A percentile compares a stretch with the other conserved stretches of the same genome.
Evolutionary conservation across 768 basidiomycete species (phyloP).

Genomic region (Auriscalpium vulgare): DNA sequence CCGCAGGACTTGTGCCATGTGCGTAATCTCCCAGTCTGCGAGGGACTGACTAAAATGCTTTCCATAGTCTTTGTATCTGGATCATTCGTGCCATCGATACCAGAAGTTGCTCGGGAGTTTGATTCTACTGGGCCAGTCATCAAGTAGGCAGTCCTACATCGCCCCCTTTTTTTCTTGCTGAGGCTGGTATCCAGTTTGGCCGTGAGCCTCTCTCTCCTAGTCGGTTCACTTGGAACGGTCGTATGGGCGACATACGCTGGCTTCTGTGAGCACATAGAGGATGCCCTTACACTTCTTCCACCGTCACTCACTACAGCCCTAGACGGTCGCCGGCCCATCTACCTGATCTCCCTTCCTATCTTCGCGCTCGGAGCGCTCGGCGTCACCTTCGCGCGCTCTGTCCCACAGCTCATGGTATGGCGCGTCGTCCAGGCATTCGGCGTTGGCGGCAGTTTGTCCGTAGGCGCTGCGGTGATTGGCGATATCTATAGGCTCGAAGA

Average conservation of each 20-base stretch:
- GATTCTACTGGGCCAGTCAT: constrained; percentile 47
- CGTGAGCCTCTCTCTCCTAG: constrained; percentile 5
- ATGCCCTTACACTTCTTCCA: background rate
- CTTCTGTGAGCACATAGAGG: background rate
- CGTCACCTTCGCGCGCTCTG: constrained; percentile 37
- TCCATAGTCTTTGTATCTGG: constrained; percentile 56
- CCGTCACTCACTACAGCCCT: too few species aligned
- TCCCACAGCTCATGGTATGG: constrained; percentile 46
- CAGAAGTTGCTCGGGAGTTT: constrained; percentile 62
- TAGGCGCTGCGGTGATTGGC: constrained; percentile 52
- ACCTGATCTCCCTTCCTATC: constrained; percentile 51
- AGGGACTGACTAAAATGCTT: background rate
- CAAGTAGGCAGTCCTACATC: constrained; percentile 31
- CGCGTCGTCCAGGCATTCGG: constrained; percentile 63
- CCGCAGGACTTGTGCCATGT: constrained; percentile 60
- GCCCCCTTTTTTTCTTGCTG: too few species aligned
- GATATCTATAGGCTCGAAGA: constrained; percentile 64
- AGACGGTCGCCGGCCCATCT: constrained; percentile 63
- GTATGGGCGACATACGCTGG: constrained; percentile 6
- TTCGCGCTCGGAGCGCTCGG: constrained; percentile 52
- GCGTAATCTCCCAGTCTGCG: constrained; percentile 14
- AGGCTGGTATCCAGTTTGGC: background rate
- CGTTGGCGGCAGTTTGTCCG: constrained; percentile 46
- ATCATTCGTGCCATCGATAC: constrained; percentile 68
- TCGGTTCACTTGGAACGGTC: constrained; percentile 2